Percentiles rank a stretch among this genome's conserved stretches.
Conservation (phyloP, 257 asterid species). For the Nicotiana sylvestris region DNA sequence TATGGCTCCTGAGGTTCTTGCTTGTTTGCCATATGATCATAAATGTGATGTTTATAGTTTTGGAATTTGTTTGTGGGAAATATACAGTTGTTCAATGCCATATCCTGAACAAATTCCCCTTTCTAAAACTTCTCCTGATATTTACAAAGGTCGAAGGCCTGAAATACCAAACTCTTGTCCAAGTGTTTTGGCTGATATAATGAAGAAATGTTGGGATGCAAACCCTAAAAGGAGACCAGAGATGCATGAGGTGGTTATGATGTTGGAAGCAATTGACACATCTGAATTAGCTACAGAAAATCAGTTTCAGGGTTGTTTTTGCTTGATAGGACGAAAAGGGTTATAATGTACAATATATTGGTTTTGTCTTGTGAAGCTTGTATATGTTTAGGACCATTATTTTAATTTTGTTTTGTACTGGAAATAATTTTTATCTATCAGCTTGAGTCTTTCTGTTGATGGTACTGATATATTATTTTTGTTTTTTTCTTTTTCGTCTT, state of each 20-base stretch:
- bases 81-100: conserved; percentile 3
- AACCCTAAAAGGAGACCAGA: conserved; percentile 20
- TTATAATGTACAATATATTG: background rate
- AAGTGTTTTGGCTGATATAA: conserved; percentile 10
- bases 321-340: background rate
- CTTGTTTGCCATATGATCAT: conserved; percentile 2
- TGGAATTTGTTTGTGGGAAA: conserved; percentile 32
- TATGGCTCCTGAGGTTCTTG: conserved; percentile 28
- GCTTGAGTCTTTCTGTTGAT: too few species aligned
- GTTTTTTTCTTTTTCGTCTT: too few species aligned
- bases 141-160: conserved; percentile 14
- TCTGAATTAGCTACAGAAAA: conserved; percentile 7
- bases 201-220: conserved; percentile 25
- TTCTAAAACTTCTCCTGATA: background rate
- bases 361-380: background rate
- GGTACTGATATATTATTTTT: too few species aligned
- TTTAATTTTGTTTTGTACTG: background rate
- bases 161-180: conserved; percentile 14
- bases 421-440: too few species aligned
- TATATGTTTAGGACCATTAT: background rate
- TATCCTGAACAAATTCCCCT: background rate
- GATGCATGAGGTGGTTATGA: conserved; percentile 20
- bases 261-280: conserved; percentile 15
- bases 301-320: background rate
- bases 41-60: conserved; percentile 32